Conservation (phyloP, 192 early-diverging fungal species). For the Rhizophagus clarus region DNA sequence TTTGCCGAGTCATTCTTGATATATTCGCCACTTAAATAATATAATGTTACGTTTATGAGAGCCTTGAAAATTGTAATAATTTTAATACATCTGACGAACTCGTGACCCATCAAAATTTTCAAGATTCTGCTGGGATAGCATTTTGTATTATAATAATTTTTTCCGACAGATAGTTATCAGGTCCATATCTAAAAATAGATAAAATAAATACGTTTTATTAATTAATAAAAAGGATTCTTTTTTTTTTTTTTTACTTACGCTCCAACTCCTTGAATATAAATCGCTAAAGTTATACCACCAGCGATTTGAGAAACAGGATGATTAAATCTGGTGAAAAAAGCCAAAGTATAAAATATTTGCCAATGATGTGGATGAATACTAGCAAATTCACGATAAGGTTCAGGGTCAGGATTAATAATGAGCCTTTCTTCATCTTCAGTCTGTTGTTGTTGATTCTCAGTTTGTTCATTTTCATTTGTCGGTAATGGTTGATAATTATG, state of each 20-base stretch:
- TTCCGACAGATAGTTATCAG: too few relatives aligned
- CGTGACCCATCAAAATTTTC: too few relatives aligned
- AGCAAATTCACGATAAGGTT: background rate
- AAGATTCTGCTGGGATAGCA: too few relatives aligned
- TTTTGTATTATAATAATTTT: too few relatives aligned
- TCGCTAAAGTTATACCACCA: slow-evolving; percentile 70
- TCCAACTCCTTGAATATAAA: slow-evolving; percentile 68
- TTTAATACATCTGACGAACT: too few relatives aligned
- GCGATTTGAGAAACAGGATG: slow-evolving; percentile 67
- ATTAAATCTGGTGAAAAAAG: slow-evolving; percentile 79
- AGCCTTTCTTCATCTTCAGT: background rate
- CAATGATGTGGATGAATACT: slow-evolving; percentile 73
- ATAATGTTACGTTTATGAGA: too few relatives aligned
- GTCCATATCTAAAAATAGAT: background rate
- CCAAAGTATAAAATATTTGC: slow-evolving; percentile 81
- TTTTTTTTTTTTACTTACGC: slow-evolving; percentile 10
- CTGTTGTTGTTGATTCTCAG: background rate
- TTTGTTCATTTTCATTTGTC: background rate
- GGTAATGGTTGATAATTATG: background rate
- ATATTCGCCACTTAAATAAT: too few relatives aligned
- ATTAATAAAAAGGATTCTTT: slow-evolving; percentile 3
- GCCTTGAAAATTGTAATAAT: too few relatives aligned
- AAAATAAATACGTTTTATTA: background rate
- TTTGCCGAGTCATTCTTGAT: too few relatives aligned
- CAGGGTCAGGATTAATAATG: too few relatives aligned